These are phyloP conservation scores for Yamadazyma trypodendri DNA, from an alignment of 1,139 yeast genomes.

Conservation along the genomic window DNA sequence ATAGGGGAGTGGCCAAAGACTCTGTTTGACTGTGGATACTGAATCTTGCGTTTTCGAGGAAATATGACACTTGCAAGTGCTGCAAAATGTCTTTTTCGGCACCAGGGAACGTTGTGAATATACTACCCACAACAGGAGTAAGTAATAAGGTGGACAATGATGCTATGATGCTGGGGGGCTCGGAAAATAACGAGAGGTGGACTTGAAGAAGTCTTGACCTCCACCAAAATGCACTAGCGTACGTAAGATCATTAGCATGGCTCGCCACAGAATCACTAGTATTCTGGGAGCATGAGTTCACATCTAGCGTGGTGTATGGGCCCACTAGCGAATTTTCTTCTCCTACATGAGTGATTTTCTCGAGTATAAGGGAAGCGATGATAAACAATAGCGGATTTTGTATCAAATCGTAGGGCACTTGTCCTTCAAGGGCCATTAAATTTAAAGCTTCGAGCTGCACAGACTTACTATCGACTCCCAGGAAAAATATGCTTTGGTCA, in stretches of 20 bases:
- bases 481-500: constrained; percentile 32
- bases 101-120: constrained; percentile 29
- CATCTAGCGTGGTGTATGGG: constrained; percentile 21
- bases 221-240: constrained; percentile 69
- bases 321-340: constrained; percentile 29
- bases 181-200: constrained; percentile 60
- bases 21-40: constrained; percentile 62
- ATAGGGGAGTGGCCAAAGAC: constrained; percentile 51
- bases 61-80: constrained; percentile 46
- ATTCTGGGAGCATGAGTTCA: constrained; percentile 17
- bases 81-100: constrained; percentile 25
- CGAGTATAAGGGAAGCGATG: constrained; percentile 51
- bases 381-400: constrained; percentile 54
- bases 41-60: constrained; percentile 66
- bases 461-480: constrained; percentile 24
- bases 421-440: constrained; percentile 56
- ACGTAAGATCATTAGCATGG: constrained; percentile 21
- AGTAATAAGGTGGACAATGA: constrained; percentile 41
- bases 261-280: constrained; percentile 5
- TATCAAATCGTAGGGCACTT: constrained; percentile 58
- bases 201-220: constrained; percentile 63
- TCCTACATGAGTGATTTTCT: constrained; percentile 38
- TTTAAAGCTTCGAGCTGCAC: constrained; percentile 35
- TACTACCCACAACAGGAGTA: constrained; percentile 29
- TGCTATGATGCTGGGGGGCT: constrained; percentile 49